phyloP scores from a whole-genome alignment of 768 basidiomycete species.

The Suillus cothurnatus region DNA sequence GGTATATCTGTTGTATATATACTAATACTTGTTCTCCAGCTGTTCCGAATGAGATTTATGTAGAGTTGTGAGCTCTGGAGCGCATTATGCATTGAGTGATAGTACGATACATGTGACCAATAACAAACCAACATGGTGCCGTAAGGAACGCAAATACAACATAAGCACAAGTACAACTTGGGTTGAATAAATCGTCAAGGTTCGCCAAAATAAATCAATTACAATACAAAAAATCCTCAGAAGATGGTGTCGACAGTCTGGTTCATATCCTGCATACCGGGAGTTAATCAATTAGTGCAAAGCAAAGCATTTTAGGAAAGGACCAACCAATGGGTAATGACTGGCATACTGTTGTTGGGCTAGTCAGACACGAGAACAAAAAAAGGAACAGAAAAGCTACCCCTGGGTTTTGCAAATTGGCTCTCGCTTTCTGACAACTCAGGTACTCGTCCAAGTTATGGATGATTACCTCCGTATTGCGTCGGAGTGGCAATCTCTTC shows the following conservation, averaged over 20 bases:
- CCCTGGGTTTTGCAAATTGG: slow-evolving; percentile 1
- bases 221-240: not conserved
- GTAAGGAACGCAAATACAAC: no score
- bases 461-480: slow-evolving; percentile 16
- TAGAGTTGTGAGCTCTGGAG: no score
- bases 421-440: not conserved
- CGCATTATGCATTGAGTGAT: no score
- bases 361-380: not conserved
- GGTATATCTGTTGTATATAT: no score
- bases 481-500: slow-evolving; percentile 16
- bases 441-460: slow-evolving; percentile 11
- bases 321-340: slow-evolving; percentile 15
- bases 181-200: no score
- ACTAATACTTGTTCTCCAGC: no score
- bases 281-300: not conserved
- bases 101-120: no score
- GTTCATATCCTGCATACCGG: slow-evolving; percentile 1
- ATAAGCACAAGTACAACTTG: no score
- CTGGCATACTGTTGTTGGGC: slow-evolving; percentile 9
- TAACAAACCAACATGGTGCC: no score
- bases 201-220: no score
- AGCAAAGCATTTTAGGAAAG: not conserved
- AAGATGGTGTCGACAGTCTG: slow-evolving; percentile 1
- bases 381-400: not conserved
- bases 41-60: no score